Evolutionary conservation across 768 basidiomycete genomes (phyloP), one percentile per base, ranked within the genome.

Genomic region (Gloeophyllum trabeum): DNA sequence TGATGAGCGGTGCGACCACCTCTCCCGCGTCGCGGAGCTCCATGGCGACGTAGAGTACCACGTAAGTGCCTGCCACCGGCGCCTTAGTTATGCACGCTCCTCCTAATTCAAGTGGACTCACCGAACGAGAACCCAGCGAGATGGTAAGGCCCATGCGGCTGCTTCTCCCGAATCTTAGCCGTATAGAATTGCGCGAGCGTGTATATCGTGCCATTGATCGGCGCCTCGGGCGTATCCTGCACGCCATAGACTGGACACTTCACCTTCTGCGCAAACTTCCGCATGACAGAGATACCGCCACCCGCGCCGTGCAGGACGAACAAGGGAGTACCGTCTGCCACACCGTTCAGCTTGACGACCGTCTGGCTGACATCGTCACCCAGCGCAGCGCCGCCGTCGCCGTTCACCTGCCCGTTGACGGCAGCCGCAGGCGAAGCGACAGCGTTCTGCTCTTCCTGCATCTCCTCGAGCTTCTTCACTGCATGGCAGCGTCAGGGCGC

Each of bases 271-370:
- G 40, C 40, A 16, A 47, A 32, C 40, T 47, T 45, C 3, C 39
- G 40, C 20, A 47, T 16, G 39, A 45, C 46, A 5, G 19, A 13
- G 24, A 47, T 32, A 35, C 44, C 44, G 24, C 46, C 46, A 5
- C 44, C 46, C 4, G 46, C 44, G 18, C 46, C 46, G 39, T 47
- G 46, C 14, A 47, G 13, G 13, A 47, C 28, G 39, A 47, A 47
- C 13, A 47, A n/a, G 12, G 46, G 46, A 6, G 4, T 16, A n/a
- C 46, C 46, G 19, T 45, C 44, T 19, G 16, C 6, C n/a, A 39
- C 36, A 10, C 28, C 10, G 28, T 32, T 32, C 10, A 32, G 28
- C 10, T 16, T 10, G 28, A 32, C 16, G 16, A 32, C 28, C 10
- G 28, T 32, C 10, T 32, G 10, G 10, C 28, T 16, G 28, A 32